Percentiles rank a stretch among this genome's conserved stretches.
Conservation (phyloP, 1,284 basidiomycete species). For the Trichosporon sp. region DNA sequence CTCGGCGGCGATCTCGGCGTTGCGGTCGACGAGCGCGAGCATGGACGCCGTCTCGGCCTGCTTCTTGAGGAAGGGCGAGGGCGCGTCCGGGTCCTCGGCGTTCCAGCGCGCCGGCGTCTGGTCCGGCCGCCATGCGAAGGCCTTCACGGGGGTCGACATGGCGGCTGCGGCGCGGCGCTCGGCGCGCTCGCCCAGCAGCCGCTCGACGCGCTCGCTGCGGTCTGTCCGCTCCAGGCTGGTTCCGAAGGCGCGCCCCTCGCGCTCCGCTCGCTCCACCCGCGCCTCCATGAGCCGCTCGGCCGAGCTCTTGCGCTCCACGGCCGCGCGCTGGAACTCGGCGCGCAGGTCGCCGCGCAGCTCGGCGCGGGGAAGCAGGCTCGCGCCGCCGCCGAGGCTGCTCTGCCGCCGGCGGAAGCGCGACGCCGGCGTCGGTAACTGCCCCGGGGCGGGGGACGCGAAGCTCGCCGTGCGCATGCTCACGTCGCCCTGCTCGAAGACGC, state of each 20-base stretch:
- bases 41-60: background rate
- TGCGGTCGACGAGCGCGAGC: background rate
- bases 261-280: background rate
- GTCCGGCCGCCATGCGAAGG: constrained; percentile 35
- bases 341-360: background rate
- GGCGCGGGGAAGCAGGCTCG: background rate
- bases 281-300: background rate
- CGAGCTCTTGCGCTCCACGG: background rate
- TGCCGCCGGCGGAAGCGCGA: background rate
- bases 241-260: background rate
- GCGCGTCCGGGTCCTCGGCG: constrained; percentile 40
- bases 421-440: constrained; percentile 17
- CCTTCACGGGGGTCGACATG: constrained; percentile 26
- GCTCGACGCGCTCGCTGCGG: background rate
- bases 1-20: background rate
- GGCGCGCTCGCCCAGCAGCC: background rate
- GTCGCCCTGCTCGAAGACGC: constrained; percentile 33
- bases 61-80: constrained; percentile 35
- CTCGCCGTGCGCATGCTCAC: constrained; percentile 40
- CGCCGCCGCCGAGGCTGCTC: background rate
- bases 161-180: background rate
- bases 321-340: background rate
- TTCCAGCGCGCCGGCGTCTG: constrained; percentile 46
- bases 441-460: constrained; percentile 27
- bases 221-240: background rate